phyloP scores from a whole-genome alignment of 1,139 yeast genomes.

The Zygotorulaspora mrakii region DNA sequence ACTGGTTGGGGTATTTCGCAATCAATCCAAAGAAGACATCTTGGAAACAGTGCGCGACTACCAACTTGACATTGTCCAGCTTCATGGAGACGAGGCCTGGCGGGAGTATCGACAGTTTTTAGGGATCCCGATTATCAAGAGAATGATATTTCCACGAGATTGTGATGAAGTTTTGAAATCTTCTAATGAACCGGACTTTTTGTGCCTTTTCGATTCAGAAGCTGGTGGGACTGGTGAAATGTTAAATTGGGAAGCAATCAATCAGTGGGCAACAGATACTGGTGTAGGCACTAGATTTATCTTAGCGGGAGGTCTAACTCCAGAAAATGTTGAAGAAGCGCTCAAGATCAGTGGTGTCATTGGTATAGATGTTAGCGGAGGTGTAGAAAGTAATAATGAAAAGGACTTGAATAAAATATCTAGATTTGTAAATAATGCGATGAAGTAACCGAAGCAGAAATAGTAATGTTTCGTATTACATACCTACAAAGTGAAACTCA shows the following conservation, averaged over 20 bases:
- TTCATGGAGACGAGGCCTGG: slow-evolving; percentile 82
- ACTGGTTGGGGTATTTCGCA: slow-evolving; percentile 86
- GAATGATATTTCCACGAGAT: slow-evolving; percentile 66
- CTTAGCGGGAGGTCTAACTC: slow-evolving; percentile 86
- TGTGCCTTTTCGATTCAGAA: slow-evolving; percentile 79
- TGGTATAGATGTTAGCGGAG: slow-evolving; percentile 95
- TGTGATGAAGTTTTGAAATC: slow-evolving; percentile 26
- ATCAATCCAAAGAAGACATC: slow-evolving; percentile 69
- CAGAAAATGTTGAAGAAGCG: slow-evolving; percentile 64
- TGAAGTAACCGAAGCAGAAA: slow-evolving; percentile 8
- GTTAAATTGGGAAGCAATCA: slow-evolving; percentile 65
- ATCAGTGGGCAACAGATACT: slow-evolving; percentile 37
- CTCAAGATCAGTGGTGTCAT: slow-evolving; percentile 48
- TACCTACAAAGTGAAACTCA: not conserved
- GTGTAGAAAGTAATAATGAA: slow-evolving; percentile 75
- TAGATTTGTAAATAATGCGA: slow-evolving; percentile 54
- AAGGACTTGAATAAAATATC: slow-evolving; percentile 65
- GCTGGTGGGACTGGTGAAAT: slow-evolving; percentile 85
- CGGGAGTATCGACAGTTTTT: slow-evolving; percentile 43
- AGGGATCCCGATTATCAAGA: slow-evolving; percentile 60
- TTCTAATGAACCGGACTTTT: slow-evolving; percentile 39
- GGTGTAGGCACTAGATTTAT: slow-evolving; percentile 49
- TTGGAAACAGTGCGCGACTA: slow-evolving; percentile 45
- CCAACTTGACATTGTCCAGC: slow-evolving; percentile 71
- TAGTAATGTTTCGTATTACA: slow-evolving; percentile 1